Base-by-base conservation (phyloP, 192 early-diverging fungal genomes). In the Coemansia sp. region DNA sequence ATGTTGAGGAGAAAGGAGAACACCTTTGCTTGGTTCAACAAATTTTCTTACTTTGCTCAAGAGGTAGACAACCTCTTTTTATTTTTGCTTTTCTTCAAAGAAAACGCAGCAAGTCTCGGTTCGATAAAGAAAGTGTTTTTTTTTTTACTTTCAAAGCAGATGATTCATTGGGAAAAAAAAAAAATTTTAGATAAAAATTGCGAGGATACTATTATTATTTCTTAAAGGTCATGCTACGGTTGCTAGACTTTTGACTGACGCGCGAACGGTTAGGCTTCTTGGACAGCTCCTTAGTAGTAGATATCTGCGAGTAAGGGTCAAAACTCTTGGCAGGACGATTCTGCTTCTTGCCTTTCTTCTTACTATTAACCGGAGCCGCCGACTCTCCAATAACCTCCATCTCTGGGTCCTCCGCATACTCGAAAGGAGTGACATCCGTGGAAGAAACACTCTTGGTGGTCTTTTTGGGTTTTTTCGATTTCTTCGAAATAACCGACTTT, bases 171-270 rank as follows among this genome's bases (percentile, higher is more conserved):
- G 42, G 11, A 0, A 43, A 3, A 3, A 43, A 7, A 31, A 20
- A 68, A 38, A 49, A 49, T 44, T 63, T 43, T 62, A 20, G 7
- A 42, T 27, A 66, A 7, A 44, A 3, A 7, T 29, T 24, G 24
- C 24, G 24, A 24, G 24, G 24, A 3, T 51, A n/a, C 49, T 43
- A 22, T 46, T 61, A 2, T 60, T 72, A 78, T 12, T 80, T 74
- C 40, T 78, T 85, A 12, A 73, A 80, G 0, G 83, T 66, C 43
- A 85, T 68, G 9, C 75, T 52, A 3, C 66, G 54, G 72, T 78
- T 85, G 41, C 79, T 72, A 1, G 75, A 49, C 61, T 75, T 80
- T 42, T 55, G 41, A 11, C 54, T 67, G 24, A 79, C 66, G 0
- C 73, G 61, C 13, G 69, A 68, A 6, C 64, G 63, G 1, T 31